These are phyloP conservation scores for Ophiorrhiza pumila DNA, from an alignment of 257 asterid genomes.

Conservation along the genomic window DNA sequence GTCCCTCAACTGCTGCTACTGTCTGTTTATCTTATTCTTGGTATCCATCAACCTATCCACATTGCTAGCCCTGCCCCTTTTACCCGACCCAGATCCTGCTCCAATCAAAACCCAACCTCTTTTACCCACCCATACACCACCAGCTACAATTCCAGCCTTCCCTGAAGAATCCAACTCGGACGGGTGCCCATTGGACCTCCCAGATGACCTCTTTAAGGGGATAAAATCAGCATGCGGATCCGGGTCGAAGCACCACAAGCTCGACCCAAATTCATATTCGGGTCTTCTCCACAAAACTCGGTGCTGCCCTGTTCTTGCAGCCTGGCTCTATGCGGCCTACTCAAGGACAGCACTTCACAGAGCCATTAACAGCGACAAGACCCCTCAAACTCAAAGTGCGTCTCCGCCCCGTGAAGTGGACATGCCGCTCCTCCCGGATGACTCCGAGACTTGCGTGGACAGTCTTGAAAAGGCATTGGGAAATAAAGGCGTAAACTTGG, in stretches of 20 bases:
- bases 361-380: constrained; percentile 20
- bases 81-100: constrained; percentile 62
- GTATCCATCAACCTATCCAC: constrained; percentile 22
- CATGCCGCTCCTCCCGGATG: constrained; percentile 88
- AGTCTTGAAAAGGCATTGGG: constrained; percentile 67
- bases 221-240: constrained; percentile 64
- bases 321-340: constrained; percentile 92
- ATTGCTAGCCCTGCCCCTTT: constrained; percentile 39
- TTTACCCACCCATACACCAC: constrained; percentile 40
- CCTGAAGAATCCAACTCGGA: constrained; percentile 76
- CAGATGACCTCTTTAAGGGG: constrained; percentile 63
- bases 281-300: constrained; percentile 63
- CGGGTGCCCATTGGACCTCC: constrained; percentile 72
- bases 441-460: constrained; percentile 83
- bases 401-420: constrained; percentile 45
- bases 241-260: constrained; percentile 32
- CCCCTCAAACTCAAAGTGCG: constrained; percentile 33
- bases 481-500: constrained; percentile 46
- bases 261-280: constrained; percentile 38
- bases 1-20: constrained; percentile 29
- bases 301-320: constrained; percentile 91
- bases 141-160: constrained; percentile 92
- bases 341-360: constrained; percentile 60
- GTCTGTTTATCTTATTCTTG: constrained; percentile 32
- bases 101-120: constrained; percentile 50